Evolutionary conservation across 352 stramenopile genomes (phyloP), one percentile per base, ranked within the genome.

Genomic region (Pilasporangium apinafurcum): DNA sequence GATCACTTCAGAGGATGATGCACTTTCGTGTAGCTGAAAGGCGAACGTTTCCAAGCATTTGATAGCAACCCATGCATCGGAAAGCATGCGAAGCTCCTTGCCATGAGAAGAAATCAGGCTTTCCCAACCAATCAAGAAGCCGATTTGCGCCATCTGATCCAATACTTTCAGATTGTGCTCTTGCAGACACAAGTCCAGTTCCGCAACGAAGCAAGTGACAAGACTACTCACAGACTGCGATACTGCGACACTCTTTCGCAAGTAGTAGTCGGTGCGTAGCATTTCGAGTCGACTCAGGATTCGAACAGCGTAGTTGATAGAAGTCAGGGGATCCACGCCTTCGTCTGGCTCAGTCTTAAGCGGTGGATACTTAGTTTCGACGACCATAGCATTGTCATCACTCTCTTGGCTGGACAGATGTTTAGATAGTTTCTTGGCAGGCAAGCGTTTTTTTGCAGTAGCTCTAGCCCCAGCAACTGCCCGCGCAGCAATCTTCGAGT

Each of bases 71-170:
- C 76, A 92, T 3, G 90, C 70, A 40, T 97, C 88, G 16, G 86
- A 88, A 24, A 98, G 82, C 95, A 98, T 98, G 33, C 82, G 86
- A 26, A 98, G 51, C 48, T 98, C 95, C 51, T 97, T 97, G 21
- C 92, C 94, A 30, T 96, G 89, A 13, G 94, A 96, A 48, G 83
- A 97, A 18, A 98, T 86, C 2, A 98, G 69, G 28, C 89, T 96
- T 63, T 98, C 92, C 78, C 96, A 98, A 16, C 86, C 91, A 33
- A 98, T 83, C 8, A 97, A 51, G 43, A 96, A 96, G 0, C 83
- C 83, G n/a, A 88, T 62, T 18, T 53, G 51, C 0, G 67, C 71
- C 44, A 89, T 61, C 51, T 92, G 81, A 52, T 83, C 65, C 21
- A 95, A 51, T 30, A 86, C 77, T 16, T 67, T 59, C 0, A 56